These are phyloP conservation scores for Saccharum hybrid DNA, from an alignment of 202 grass and related monocot genomes.

Conservation along the genomic window DNA sequence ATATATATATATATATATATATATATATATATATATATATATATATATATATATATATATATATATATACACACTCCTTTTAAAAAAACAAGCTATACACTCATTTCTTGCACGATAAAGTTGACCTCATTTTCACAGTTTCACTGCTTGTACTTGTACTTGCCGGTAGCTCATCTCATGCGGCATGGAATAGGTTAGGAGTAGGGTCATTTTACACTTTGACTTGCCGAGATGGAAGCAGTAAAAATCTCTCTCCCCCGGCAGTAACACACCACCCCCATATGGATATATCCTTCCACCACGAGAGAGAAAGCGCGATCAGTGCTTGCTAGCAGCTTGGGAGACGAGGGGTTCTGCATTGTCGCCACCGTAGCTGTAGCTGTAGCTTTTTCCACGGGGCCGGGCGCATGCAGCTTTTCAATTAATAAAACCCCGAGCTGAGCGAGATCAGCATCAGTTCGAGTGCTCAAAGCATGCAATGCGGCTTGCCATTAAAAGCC, in stretches of 20 bases:
- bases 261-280: not conserved
- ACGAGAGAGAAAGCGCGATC: constrained; percentile 1
- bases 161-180: constrained; percentile 6
- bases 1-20: not conserved
- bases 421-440: constrained; percentile 32
- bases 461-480: constrained; percentile 44
- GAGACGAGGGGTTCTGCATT: not conserved
- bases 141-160: constrained; percentile 10
- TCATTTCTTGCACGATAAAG: constrained; percentile 8
- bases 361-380: not conserved
- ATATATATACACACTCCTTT: not conserved
- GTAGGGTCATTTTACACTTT: constrained; percentile 38
- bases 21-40: too few relatives aligned
- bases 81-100: not conserved
- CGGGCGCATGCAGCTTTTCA: constrained; percentile 45
- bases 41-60: too few relatives aligned
- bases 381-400: constrained; percentile 36
- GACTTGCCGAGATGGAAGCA: constrained; percentile 34
- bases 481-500: constrained; percentile 45
- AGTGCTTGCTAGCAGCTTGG: not conserved
- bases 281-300: not conserved
- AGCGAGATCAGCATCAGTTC: constrained; percentile 27
- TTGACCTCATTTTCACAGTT: constrained; percentile 41
- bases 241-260: not conserved
- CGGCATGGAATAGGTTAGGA: constrained; percentile 36